Evolutionary conservation across 371 early-diverging fungal species (phyloP).

Genomic region (Mucor piriformis): DNA sequence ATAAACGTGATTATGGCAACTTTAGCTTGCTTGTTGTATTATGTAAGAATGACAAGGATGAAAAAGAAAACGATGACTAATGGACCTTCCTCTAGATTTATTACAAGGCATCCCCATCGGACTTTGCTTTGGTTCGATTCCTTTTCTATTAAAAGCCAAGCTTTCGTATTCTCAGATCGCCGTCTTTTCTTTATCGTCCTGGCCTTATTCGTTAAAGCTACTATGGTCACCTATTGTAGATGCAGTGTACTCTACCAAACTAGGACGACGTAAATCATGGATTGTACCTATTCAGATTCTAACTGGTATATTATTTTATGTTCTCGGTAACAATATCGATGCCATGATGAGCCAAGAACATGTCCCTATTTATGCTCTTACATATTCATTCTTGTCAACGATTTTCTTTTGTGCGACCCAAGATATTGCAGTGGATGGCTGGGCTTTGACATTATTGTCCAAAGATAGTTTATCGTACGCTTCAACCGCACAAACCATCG

Average conservation of each 20-base stretch:
- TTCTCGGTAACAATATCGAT: constrained; percentile 81
- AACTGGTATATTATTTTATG: constrained; percentile 74
- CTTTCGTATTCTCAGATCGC: constrained; percentile 91
- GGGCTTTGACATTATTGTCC: constrained; percentile 92
- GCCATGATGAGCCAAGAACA: constrained; percentile 65
- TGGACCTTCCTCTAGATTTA: constrained; percentile 56
- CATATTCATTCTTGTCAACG: constrained; percentile 71
- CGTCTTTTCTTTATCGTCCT: constrained; percentile 89
- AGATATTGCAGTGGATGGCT: constrained; percentile 98
- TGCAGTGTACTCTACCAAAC: constrained; percentile 72
- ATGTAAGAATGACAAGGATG: constrained; percentile 53
- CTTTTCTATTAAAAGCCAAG: constrained; percentile 90
- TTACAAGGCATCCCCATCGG: constrained; percentile 96
- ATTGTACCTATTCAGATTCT: constrained; percentile 95
- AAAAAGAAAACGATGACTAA: not conserved
- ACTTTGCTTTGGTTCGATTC: constrained; percentile 88
- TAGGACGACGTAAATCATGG: constrained; percentile 97
- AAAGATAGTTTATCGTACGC: constrained; percentile 90
- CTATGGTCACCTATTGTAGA: constrained; percentile 98
- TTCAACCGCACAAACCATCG: constrained; percentile 95
- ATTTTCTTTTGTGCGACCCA: constrained; percentile 97
- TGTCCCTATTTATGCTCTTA: constrained; percentile 68
- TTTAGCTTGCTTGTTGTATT: constrained; percentile 67
- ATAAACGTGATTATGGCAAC: constrained; percentile 62
- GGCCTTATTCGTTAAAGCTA: constrained; percentile 92